phyloP scores from a whole-genome alignment of 176 grass and related monocot genomes.

The Phragmites australis region DNA sequence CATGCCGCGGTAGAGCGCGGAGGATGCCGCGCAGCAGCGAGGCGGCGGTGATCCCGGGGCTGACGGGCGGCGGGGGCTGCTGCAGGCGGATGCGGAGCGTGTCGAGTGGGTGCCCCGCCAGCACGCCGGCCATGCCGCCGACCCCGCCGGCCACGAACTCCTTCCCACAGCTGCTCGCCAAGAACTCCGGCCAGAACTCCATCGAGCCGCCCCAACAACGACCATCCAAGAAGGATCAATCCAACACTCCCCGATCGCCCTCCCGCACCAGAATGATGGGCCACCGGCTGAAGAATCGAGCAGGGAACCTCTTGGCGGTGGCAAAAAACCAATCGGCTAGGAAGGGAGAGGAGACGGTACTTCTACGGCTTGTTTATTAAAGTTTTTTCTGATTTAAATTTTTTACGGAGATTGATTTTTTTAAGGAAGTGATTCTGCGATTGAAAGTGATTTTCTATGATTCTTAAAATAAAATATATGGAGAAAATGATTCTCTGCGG shows the following conservation, averaged over 20 bases:
- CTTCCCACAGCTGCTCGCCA: conserved; percentile 74
- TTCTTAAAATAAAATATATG: no score
- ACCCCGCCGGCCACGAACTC: conserved; percentile 88
- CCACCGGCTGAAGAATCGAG: background rate
- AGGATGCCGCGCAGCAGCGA: conserved; percentile 70
- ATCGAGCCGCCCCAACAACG: conserved; percentile 27
- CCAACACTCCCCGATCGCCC: background rate
- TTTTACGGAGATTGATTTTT: no score
- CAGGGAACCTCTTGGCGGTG: no score
- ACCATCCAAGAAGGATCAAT: conserved; percentile 35
- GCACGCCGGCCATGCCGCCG: conserved; percentile 90
- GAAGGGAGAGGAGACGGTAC: no score
- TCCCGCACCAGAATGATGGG: no score
- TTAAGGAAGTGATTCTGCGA: no score
- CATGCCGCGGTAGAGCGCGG: conserved; percentile 97
- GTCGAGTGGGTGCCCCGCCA: conserved; percentile 87
- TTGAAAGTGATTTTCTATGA: no score
- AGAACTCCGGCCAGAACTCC: conserved; percentile 99
- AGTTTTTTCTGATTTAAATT: no score
- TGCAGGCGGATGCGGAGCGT: conserved; percentile 91
- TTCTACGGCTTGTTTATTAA: no score
- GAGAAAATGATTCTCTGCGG: no score
- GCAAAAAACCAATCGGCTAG: no score
- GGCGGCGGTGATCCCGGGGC: conserved; percentile 34
- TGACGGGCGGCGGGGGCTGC: conserved; percentile 49